phyloP scores from a whole-genome alignment of 2,329 filamentous ascomycete species.

The Nakataea oryzae region DNA sequence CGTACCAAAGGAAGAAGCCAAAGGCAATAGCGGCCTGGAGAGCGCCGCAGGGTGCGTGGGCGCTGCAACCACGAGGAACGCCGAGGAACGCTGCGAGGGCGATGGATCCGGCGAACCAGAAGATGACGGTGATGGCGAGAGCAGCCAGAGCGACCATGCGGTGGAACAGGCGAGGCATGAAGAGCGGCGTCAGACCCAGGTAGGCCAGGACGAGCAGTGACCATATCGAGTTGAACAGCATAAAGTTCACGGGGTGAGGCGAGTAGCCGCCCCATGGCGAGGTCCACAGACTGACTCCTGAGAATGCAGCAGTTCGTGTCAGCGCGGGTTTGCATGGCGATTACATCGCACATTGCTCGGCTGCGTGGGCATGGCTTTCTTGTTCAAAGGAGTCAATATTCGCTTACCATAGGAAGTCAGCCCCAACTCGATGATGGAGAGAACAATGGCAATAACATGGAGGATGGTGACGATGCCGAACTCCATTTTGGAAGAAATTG shows the following conservation, averaged over 20 bases:
- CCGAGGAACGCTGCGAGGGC: constrained; percentile 59
- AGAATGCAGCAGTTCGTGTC: constrained; percentile 1
- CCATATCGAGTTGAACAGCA: constrained; percentile 73
- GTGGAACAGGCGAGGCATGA: constrained; percentile 50
- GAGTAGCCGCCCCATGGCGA: constrained; percentile 15
- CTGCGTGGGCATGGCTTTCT: too few relatives aligned
- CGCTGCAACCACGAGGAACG: constrained; percentile 40
- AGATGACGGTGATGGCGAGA: constrained; percentile 66
- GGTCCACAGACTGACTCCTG: constrained; percentile 7
- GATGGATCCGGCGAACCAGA: constrained; percentile 84
- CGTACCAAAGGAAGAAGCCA: constrained; percentile 51
- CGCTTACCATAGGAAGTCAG: constrained; percentile 48
- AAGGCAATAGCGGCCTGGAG: constrained; percentile 56
- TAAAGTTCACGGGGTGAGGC: constrained; percentile 58
- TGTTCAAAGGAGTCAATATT: constrained; percentile 11
- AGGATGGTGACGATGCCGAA: constrained; percentile 48
- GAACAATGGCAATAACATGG: constrained; percentile 55
- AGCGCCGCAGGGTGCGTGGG: constrained; percentile 43
- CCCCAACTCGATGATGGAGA: constrained; percentile 66
- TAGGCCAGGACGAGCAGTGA: constrained; percentile 62
- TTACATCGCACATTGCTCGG: constrained; percentile 25
- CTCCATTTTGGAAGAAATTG: constrained; percentile 29
- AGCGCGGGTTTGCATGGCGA: too few relatives aligned
- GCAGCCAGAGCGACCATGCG: constrained; percentile 54
- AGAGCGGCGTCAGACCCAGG: constrained; percentile 56